These are phyloP conservation scores for Pisolithus thermaeus DNA, from an alignment of 1,284 basidiomycete genomes.

Conservation along the genomic window DNA sequence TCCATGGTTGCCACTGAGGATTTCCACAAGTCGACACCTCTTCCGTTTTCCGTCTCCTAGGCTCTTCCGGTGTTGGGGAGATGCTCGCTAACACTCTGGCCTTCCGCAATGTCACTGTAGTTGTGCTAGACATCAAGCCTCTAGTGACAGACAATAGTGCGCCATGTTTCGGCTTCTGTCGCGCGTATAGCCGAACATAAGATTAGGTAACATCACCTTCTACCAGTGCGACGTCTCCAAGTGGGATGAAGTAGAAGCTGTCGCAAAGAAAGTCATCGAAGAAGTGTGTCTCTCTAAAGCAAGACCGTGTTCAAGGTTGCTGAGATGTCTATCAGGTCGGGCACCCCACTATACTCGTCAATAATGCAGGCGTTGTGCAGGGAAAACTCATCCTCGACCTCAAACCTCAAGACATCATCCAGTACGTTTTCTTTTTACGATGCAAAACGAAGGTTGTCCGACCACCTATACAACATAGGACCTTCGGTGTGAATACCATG, in stretches of 20 bases:
- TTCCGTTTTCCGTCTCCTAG: constrained; percentile 33
- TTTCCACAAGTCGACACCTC: neutral
- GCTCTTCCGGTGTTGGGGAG: constrained; percentile 85
- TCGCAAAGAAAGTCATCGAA: constrained; percentile 64
- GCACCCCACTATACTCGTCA: constrained; percentile 84
- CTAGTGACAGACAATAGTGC: constrained; percentile 71
- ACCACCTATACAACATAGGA: constrained; percentile 42
- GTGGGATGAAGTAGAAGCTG: constrained; percentile 71
- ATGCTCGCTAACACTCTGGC: constrained; percentile 81
- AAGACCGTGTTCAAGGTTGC: neutral
- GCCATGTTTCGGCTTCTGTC: constrained; percentile 16
- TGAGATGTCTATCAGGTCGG: constrained; percentile 57
- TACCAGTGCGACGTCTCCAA: constrained; percentile 90
- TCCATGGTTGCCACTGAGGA: neutral
- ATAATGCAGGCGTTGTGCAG: constrained; percentile 95
- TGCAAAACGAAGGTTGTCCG: neutral
- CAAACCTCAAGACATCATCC: constrained; percentile 67
- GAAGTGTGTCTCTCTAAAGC: constrained; percentile 45
- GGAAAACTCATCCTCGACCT: constrained; percentile 84
- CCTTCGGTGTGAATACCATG: constrained; percentile 84
- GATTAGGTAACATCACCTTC: constrained; percentile 73
- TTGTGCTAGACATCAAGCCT: constrained; percentile 79
- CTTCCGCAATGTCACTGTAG: constrained; percentile 73
- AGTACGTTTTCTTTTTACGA: constrained; percentile 45
- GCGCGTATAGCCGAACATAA: neutral